A percentile compares a stretch with the other conserved stretches of the same genome.
phyloP scores from a whole-genome alignment of 2,329 filamentous ascomycete species.

The Arthrinium phaeospermum region DNA sequence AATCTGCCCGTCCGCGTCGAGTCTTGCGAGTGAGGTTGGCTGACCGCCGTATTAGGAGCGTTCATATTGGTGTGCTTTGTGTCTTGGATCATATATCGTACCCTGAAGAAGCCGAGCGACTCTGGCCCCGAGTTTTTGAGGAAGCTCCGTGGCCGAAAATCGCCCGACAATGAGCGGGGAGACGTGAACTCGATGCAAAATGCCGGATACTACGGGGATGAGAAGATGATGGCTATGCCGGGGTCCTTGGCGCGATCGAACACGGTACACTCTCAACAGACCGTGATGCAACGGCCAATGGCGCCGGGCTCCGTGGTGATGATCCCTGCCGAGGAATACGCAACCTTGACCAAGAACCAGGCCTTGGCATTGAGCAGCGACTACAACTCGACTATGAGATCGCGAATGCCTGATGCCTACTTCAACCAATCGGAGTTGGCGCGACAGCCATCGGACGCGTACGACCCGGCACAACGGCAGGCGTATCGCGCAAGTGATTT shows the following conservation, averaged over 20 bases:
- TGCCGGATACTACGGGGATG: constrained; percentile 31
- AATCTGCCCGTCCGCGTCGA: background rate
- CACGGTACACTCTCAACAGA: constrained; percentile 27
- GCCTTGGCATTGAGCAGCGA: constrained; percentile 34
- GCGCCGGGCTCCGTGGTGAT: constrained; percentile 24
- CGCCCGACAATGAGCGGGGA: constrained; percentile 23
- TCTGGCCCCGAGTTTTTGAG: constrained; percentile 28
- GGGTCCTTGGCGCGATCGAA: constrained; percentile 27
- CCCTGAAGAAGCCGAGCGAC: constrained; percentile 38
- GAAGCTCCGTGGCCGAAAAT: constrained; percentile 23
- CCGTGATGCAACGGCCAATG: constrained; percentile 27
- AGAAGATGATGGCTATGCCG: constrained; percentile 25
- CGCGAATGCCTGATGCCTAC: constrained; percentile 43
- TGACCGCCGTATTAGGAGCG: constrained; percentile 39
- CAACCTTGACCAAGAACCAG: constrained; percentile 33
- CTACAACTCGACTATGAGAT: constrained; percentile 38
- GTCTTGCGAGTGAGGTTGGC: constrained; percentile 14
- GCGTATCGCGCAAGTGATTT: constrained; percentile 54
- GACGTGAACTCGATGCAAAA: constrained; percentile 32
- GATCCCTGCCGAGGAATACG: constrained; percentile 26
- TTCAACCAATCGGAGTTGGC: constrained; percentile 47
- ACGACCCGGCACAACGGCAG: constrained; percentile 41
- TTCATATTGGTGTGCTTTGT: constrained; percentile 53
- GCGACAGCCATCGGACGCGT: constrained; percentile 43
- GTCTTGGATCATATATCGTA: constrained; percentile 51